phyloP scores from a whole-genome alignment of 2,329 filamentous ascomycete species.

The Myriangium duriaei region DNA sequence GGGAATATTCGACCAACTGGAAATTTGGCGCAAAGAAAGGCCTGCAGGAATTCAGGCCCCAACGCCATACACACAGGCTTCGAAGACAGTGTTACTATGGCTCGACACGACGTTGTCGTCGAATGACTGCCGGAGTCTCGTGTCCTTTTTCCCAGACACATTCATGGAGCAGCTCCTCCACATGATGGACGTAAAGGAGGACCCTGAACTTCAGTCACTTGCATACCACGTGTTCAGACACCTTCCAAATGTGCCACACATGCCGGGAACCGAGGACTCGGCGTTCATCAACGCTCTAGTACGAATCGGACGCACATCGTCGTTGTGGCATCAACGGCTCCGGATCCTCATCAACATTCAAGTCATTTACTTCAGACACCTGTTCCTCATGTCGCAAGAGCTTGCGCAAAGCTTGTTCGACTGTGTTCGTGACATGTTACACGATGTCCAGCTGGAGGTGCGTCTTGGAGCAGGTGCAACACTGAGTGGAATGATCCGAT shows the following conservation, averaged over 20 bases:
- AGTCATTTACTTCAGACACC: slow-evolving; percentile 90
- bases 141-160: slow-evolving; percentile 77
- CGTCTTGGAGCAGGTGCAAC: slow-evolving; percentile 86
- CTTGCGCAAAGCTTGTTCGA: slow-evolving; percentile 75
- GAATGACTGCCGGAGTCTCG: slow-evolving; percentile 81
- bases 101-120: slow-evolving; percentile 82
- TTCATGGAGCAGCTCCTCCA: slow-evolving; percentile 90
- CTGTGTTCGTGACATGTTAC: slow-evolving; percentile 91
- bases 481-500: slow-evolving; percentile 93
- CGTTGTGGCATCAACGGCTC: slow-evolving; percentile 90
- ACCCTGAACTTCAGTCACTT: slow-evolving; percentile 84
- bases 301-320: slow-evolving; percentile 68
- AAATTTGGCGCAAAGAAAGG: slow-evolving; percentile 77
- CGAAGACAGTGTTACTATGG: slow-evolving; percentile 93
- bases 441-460: slow-evolving; percentile 84
- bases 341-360: slow-evolving; percentile 97
- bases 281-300: slow-evolving; percentile 78
- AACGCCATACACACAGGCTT: slow-evolving; percentile 86
- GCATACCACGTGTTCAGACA: slow-evolving; percentile 97
- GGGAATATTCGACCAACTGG: slow-evolving; percentile 65
- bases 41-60: slow-evolving; percentile 82
- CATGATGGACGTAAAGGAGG: slow-evolving; percentile 99
- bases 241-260: slow-evolving; percentile 87
- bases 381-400: slow-evolving; percentile 67
- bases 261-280: slow-evolving; percentile 62